Base-by-base conservation (phyloP, 371 early-diverging fungal species). In the Fennellomyces sp. region DNA sequence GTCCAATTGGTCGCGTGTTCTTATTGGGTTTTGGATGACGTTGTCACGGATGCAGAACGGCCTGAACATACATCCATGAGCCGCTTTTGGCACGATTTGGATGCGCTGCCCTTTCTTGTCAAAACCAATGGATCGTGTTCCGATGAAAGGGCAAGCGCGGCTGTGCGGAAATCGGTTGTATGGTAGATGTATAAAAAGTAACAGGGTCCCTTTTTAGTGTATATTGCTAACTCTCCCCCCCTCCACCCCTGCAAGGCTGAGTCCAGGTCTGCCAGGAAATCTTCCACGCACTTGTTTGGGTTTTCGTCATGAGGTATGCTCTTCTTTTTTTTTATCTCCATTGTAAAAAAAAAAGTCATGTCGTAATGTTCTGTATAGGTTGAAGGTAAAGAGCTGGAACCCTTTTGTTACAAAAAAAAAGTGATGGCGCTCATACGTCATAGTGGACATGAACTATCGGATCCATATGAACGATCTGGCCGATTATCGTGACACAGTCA, bases 141-240 rank as follows among this genome's bases (percentile, higher is more conserved):
- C 5, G 90, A 88, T 69, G 92, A 92, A 63, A 75, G 91, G 33
- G 90, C 91, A 0, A 86, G 86, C 49, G 83, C 91, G 19, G 88
- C 87, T 11, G 86, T 85, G 10, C 78, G 91, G 62, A 90, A 91
- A 65, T 72, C 84, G 12, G 79, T 85, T 1, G 78, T 84, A 63
- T 83, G 88, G 87, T 82, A 76, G 58, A 2, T 5, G 7, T 2
- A 17, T 8, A 31, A 52, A 48, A 5, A 45, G 7, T 52, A 30
- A n/a, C n/a, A n/a, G n/a, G n/a, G n/a, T n/a, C n/a, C n/a, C n/a
- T n/a, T n/a, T n/a, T n/a, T n/a, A 27, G 28, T 41, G 8, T 7
- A 5, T 15, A 19, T 19, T 35, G 21, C 27, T 28, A 41, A 8
- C 27, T 19, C 52, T 26, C 30, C 51, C 3, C 41, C 35, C n/a